Conservation (phyloP, 345 rosid genomes). For the Angophora floribunda region DNA sequence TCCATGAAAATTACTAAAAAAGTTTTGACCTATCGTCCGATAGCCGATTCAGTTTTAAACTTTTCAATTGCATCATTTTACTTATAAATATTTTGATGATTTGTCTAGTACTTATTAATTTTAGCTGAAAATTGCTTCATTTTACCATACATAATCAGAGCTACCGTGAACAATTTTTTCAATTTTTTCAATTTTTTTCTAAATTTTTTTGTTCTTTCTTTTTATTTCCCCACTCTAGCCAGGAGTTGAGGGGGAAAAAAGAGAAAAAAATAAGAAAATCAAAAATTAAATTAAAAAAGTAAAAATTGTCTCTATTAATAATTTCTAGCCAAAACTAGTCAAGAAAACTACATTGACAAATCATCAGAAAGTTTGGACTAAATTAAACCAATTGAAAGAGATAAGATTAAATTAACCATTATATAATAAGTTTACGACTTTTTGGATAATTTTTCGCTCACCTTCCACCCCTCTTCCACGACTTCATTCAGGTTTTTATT, state of each 20-base stretch:
- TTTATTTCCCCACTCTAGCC: background rate
- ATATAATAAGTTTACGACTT: no score
- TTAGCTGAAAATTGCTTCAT: no score
- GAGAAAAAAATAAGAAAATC: no score
- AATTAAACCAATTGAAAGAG: no score
- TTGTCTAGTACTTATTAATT: no score
- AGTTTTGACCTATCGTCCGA: rapidly evolving
- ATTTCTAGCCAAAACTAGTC: no score
- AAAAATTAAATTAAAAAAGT: no score
- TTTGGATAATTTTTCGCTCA: no score
- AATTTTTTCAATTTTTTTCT: no score
- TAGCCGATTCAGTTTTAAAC: rapidly evolving
- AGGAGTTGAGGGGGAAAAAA: background rate
- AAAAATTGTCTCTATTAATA: no score
- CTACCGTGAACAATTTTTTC: rapidly evolving
- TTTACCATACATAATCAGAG: rapidly evolving
- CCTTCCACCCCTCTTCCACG: background rate
- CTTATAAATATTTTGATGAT: rapidly evolving
- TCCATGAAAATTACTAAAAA: rapidly evolving
- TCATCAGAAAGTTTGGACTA: rapidly evolving
- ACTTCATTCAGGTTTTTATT: background rate
- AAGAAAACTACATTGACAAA: background rate
- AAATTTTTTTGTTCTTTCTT: no score
- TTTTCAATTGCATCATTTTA: rapidly evolving
- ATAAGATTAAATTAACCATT: no score